Conservation (phyloP, 148 eudicot genomes). For the Camellia japonica region DNA sequence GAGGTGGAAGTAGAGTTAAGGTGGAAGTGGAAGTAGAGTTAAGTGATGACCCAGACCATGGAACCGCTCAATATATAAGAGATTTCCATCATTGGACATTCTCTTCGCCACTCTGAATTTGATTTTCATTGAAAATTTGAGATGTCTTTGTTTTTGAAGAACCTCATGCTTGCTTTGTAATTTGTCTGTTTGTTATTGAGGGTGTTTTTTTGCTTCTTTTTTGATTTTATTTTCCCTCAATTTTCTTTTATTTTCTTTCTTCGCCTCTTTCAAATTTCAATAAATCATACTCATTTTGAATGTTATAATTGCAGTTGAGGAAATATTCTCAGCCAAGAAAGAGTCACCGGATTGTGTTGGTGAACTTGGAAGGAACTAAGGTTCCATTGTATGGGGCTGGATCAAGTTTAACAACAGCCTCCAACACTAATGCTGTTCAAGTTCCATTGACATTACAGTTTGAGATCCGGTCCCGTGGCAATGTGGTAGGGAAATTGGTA, state of each 20-base stretch:
- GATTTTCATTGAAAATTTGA: no score
- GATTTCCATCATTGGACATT: no score
- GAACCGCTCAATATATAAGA: no score
- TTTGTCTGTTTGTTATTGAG: neutral
- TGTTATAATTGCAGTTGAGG: conserved; percentile 44
- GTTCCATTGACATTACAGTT: conserved; percentile 63
- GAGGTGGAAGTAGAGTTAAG: no score
- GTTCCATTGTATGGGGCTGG: conserved; percentile 97
- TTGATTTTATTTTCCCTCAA: neutral
- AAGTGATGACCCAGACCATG: no score
- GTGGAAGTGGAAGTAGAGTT: no score
- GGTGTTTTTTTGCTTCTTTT: neutral
- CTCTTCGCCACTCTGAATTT: no score
- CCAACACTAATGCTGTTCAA: conserved; percentile 27
- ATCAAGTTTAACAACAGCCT: conserved; percentile 42
- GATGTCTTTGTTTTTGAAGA: no score
- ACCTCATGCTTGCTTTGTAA: neutral
- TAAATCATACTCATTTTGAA: neutral
- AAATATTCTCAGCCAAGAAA: conserved; percentile 83
- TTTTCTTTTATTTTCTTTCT: neutral
- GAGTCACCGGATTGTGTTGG: conserved; percentile 44
- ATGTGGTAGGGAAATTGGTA: conserved; percentile 88
- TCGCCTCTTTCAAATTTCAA: neutral
- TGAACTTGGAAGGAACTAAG: conserved; percentile 53
- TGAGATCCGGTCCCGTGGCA: conserved; percentile 50